These are phyloP conservation scores for Candida succiphila DNA, from an alignment of 805 yeast genomes.

Conservation along the genomic window DNA sequence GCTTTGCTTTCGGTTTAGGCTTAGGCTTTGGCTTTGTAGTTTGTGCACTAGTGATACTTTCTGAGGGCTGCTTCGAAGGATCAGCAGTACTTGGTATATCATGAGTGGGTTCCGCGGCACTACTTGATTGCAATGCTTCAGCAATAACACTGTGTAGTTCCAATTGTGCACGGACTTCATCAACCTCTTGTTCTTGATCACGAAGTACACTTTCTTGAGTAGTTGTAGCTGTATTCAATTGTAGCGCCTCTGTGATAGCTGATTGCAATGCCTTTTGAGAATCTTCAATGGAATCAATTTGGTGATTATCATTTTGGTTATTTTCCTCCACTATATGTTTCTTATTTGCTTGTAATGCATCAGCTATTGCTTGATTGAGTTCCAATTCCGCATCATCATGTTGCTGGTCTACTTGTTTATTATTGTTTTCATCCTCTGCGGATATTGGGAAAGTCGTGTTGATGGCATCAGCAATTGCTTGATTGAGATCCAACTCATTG, in stretches of 20 bases:
- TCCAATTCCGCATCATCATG: constrained; percentile 4
- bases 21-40: neutral
- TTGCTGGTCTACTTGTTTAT: neutral
- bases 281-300: neutral
- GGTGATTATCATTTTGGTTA: neutral
- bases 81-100: no score
- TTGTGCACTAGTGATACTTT: no score
- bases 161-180: constrained; percentile 9
- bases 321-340: constrained; percentile 1
- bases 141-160: constrained; percentile 18
- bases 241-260: constrained; percentile 17
- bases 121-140: constrained; percentile 15
- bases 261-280: constrained; percentile 10
- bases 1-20: neutral
- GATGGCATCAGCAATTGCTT: constrained; percentile 1
- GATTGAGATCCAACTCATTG: neutral
- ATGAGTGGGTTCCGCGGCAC: no score
- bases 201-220: neutral
- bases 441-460: neutral
- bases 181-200: neutral
- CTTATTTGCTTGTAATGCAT: constrained; percentile 14
- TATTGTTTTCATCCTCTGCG: neutral
- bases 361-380: constrained; percentile 14
- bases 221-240: no score
- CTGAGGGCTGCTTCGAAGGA: no score